phyloP scores from a whole-genome alignment of 768 basidiomycete species.

The Termitomyces sp. region DNA sequence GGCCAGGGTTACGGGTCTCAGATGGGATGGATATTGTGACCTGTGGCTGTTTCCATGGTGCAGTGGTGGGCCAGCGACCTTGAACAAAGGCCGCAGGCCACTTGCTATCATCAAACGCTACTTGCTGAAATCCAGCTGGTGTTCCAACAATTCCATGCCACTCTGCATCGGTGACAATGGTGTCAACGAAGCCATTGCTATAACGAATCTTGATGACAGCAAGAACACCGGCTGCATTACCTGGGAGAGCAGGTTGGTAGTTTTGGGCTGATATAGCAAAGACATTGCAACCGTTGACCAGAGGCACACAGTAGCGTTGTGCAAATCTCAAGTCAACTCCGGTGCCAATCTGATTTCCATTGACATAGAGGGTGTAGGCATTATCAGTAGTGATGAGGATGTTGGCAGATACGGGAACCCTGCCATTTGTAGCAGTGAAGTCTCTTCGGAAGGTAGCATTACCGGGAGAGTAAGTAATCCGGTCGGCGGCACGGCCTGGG shows the following conservation, averaged over 20 bases:
- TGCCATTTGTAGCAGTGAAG: too few relatives aligned
- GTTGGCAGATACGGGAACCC: too few relatives aligned
- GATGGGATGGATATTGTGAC: conserved; percentile 2
- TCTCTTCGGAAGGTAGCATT: too few relatives aligned
- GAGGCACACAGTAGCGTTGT: conserved; percentile 18
- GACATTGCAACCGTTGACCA: conserved; percentile 17
- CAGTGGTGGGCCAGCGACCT: conserved; percentile 9
- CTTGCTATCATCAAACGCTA: conserved; percentile 17
- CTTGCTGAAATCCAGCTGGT: conserved; percentile 16
- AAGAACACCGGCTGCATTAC: conserved; percentile 18
- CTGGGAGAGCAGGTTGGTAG: background rate
- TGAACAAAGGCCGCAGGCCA: conserved; percentile 19
- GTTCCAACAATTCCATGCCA: conserved; percentile 17
- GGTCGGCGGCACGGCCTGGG: background rate
- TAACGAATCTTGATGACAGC: conserved; percentile 22
- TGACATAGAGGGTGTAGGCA: conserved; percentile 20
- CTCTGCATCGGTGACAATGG: conserved; percentile 18
- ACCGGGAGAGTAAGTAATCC: too few relatives aligned
- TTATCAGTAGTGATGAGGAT: too few relatives aligned
- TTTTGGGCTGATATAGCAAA: conserved; percentile 22
- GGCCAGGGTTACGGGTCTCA: conserved; percentile 12
- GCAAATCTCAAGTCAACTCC: conserved; percentile 10
- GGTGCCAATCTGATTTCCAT: conserved; percentile 16
- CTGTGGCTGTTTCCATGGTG: background rate
- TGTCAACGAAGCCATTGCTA: conserved; percentile 19